Evolutionary conservation across 345 rosid species (phyloP), one percentile per base, ranked within the genome.

Genomic region (Corymbia maculata): DNA sequence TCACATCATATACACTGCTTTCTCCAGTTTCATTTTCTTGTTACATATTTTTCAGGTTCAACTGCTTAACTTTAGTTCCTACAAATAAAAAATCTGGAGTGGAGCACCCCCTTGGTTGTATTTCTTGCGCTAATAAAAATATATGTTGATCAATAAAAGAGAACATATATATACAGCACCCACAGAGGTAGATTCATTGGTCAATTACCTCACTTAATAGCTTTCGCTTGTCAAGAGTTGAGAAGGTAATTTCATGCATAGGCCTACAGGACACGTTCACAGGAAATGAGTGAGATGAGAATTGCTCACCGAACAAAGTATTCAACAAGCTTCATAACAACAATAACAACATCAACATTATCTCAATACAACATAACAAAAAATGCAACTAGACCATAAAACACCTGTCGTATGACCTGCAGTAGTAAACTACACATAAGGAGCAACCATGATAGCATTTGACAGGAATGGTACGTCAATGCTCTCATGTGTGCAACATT

Each of bases 171-270:
- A 55, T 19, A 32, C 36, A 51, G 30, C 51, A 86, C 26, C 51
- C 49, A 79, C 51, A 15, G 52, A 79, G 87, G 51, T 79, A 64
- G 86, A 80, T 22, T 75, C 49, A 75, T 75, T 19, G 47, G 49
- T 75, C 82, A 86, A 92, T 93, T 91, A 97, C 99, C 99, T 98
- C 94, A 88, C 97, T 95, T 44, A 97, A 97, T 88, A 97, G 98
- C 92, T 98, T 98, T 13, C 97, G 99, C 94, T 94, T 93, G 94
- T 98, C 99, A 88, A 95, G 92, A n/a, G 99, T 94, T 85, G 99
- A 94, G 93, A 98, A 97, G 87, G 99, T 98, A 89, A 98, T 95
- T 93, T 98, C 99, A 51, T 96, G 98, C 97, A 95, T 97, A 79
- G 98, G 96, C 94, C 99, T 97, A 88, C 91, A 96, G 88, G 92